phyloP scores from a whole-genome alignment of 176 grass and related monocot genomes.

The Chloris gayana region DNA sequence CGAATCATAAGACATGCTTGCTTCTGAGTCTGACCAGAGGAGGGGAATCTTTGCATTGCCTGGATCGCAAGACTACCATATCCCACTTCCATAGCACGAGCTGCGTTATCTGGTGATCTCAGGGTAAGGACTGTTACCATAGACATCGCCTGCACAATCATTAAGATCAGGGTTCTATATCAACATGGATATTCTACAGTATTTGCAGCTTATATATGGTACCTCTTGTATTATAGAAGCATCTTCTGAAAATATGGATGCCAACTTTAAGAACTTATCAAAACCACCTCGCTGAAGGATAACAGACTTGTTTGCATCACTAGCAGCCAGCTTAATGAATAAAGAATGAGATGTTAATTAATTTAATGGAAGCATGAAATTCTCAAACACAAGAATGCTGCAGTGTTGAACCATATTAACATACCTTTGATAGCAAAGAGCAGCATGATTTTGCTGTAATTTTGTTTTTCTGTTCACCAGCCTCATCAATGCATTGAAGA shows the following conservation, averaged over 20 bases:
- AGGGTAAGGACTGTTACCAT: slow-evolving; percentile 76
- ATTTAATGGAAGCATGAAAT: slow-evolving; percentile 3
- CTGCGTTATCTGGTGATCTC: slow-evolving; percentile 87
- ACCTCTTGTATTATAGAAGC: slow-evolving; percentile 89
- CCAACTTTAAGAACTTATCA: slow-evolving; percentile 63
- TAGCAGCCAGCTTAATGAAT: slow-evolving; percentile 71
- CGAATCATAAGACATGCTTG: slow-evolving; percentile 97
- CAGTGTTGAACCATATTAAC: slow-evolving; percentile 7
- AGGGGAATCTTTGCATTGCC: slow-evolving; percentile 73
- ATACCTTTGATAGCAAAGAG: slow-evolving; percentile 90
- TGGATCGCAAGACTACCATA: slow-evolving; percentile 69
- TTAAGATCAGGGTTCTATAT: slow-evolving; percentile 5
- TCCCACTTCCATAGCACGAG: slow-evolving; percentile 64
- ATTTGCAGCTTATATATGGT: slow-evolving; percentile 21
- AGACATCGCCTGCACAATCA: slow-evolving; percentile 73
- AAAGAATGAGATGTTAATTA: slow-evolving; percentile 40
- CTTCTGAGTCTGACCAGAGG: slow-evolving; percentile 72
- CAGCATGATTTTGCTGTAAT: slow-evolving; percentile 70
- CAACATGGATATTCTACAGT: slow-evolving; percentile 13
- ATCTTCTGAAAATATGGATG: slow-evolving; percentile 81
- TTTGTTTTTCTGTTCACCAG: slow-evolving; percentile 62
- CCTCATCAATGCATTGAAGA: slow-evolving; percentile 72
- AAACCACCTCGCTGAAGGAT: slow-evolving; percentile 87
- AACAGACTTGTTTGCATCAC: slow-evolving; percentile 81
- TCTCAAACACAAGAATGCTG: slow-evolving; percentile 20